Evolutionary conservation across 345 rosid species (phyloP), one percentile per base, ranked within the genome.

Genomic region (Pseudoturritis turrita): DNA sequence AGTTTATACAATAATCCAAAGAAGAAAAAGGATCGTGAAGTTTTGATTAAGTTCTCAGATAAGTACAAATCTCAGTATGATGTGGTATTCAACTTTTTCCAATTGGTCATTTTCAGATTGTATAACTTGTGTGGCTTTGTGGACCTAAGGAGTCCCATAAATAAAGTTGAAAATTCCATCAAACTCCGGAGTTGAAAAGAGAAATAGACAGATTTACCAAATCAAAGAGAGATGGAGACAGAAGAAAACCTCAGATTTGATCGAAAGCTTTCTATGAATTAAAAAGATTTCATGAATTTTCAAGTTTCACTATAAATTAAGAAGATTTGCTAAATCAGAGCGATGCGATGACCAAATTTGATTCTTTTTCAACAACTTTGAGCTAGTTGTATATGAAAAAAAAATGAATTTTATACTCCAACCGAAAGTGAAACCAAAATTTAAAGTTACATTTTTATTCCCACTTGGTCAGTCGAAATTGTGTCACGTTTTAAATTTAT

Each of bases 291-390:
- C 35, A 33, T 31, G 54, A 56, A n/a, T 44, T 15, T 36, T 3
- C 19, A n/a, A n/a, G n/a, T n/a, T n/a, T n/a, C n/a, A n/a, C n/a
- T n/a, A 55, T 45, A 55, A 69, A 15, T 40, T 7, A 28, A 46
- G 37, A 62, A 53, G 5, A 21, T 17, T 41, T 74, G 33, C 47
- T 40, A 62, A 21, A 57, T 10, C 47, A 31, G 62, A 61, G 19
- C 61, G 57, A 68, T 56, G 9, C 13, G 46, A 68, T 68, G 74
- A 61, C 63, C 14, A 51, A 22, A 17, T 51, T 12, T 68, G 37
- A 43, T 67, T 68, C 17, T 41, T 66, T 13, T 68, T 68, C 70
- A 68, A 68, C 64, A 74, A 74, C 31, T 73, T 73, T 57, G 61
- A 57, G 61, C 53, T n/a, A n/a, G n/a, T n/a, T 56, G 10, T 21